Evolutionary conservation across 2,329 filamentous ascomycete genomes (phyloP).

Genomic region (Chrysoporthe cubensis): DNA sequence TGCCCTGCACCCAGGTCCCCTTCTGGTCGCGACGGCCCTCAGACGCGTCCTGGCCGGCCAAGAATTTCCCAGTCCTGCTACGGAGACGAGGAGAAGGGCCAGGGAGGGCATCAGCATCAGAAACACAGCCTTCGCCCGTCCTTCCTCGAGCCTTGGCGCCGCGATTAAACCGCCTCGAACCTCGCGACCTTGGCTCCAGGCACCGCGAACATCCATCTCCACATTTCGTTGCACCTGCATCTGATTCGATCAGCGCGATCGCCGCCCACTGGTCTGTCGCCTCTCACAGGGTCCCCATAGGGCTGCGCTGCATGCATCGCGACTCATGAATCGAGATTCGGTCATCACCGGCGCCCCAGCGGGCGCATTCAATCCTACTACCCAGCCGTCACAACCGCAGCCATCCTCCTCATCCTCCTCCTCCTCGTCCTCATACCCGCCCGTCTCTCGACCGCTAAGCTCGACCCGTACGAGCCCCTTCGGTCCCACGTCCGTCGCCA

Average conservation of each 20-base stretch:
- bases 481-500: constrained; percentile 33
- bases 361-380: constrained; percentile 30
- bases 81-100: no score
- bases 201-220: constrained; percentile 30
- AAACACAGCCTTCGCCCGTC: neutral
- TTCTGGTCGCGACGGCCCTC: constrained; percentile 17
- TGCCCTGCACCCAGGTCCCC: constrained; percentile 12
- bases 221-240: constrained; percentile 32
- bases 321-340: constrained; percentile 40
- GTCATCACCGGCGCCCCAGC: constrained; percentile 33
- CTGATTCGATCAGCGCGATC: constrained; percentile 40
- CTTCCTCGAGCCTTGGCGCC: constrained; percentile 5
- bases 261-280: constrained; percentile 31
- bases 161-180: constrained; percentile 5
- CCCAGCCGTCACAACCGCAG: constrained; percentile 20
- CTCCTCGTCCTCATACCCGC: constrained; percentile 37
- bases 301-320: constrained; percentile 38
- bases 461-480: constrained; percentile 41
- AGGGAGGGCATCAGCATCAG: neutral
- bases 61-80: neutral
- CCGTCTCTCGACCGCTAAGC: constrained; percentile 41
- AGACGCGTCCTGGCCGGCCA: constrained; percentile 21
- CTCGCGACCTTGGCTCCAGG: constrained; percentile 21
- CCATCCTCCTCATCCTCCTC: constrained; percentile 36
- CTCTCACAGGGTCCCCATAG: constrained; percentile 28